Evolutionary conservation across 306 rosid genomes (phyloP), one percentile per base, ranked within the genome.

Genomic region (Prosopis cineraria): DNA sequence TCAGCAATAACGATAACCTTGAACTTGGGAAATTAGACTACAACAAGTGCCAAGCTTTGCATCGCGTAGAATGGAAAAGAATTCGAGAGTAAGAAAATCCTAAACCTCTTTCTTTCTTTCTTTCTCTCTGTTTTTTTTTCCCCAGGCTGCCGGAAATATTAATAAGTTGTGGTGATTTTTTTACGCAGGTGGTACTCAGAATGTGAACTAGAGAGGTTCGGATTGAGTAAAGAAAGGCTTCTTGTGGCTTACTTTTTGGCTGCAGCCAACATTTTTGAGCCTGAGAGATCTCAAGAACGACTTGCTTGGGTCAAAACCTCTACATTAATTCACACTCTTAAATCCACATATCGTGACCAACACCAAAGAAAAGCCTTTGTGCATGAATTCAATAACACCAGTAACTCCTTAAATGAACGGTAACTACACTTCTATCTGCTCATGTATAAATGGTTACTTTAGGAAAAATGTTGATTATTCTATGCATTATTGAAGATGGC

Each of bases 1-100:
- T 90, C 7, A 90, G 82, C 88, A 90, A 88, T 37, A 70, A 86
- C n/a, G 77, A 77, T 3, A 88, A 84, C 65, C 82, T 86, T 12
- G 89, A 90, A 77, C 86, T 90, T 7, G 95, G 91, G 8, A 90
- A 88, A 66, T 39, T 79, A 67, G 95, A 90, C 79, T 90, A 76
- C 78, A 86, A 85, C 83, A 79, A 68, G 48, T 86, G 90, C 80
- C 95, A 88, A 79, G 81, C 83, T 22, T 29, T 83, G 79, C 95
- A 90, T 74, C 79, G 66, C 12, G 72, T 25, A 1, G 95, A 90
- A 34, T 88, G 92, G 92, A 83, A 81, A 39, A 79, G 79, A 22
- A 59, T 88, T 72, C 89, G 81, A 83, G 76, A 83, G 95, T 90
- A 85, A 68, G 36, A 20, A 16, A 11, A 30, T 0, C 55, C 8